phyloP scores from a whole-genome alignment of 2,329 filamentous ascomycete species.

The Aspergillus unguis region DNA sequence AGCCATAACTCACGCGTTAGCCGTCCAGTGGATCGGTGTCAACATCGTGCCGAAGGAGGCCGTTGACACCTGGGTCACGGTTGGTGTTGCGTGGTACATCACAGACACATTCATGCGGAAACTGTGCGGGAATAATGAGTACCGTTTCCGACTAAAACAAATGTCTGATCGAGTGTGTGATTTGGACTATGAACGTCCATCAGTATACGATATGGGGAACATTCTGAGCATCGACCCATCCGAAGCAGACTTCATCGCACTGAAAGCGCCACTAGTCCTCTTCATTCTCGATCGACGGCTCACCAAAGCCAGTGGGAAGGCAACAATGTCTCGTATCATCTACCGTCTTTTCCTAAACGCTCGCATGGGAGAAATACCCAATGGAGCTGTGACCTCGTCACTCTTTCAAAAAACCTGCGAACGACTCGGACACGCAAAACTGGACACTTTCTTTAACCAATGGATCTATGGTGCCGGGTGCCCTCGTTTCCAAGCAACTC shows the following conservation, averaged over 20 bases:
- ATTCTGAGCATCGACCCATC: slow-evolving; percentile 75
- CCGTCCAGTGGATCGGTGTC: slow-evolving; percentile 91
- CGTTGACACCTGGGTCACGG: slow-evolving; percentile 80
- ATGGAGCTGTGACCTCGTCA: slow-evolving; percentile 68
- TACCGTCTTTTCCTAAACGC: slow-evolving; percentile 82
- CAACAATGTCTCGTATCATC: slow-evolving; percentile 79
- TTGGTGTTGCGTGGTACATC: slow-evolving; percentile 92
- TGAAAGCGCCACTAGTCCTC: slow-evolving; percentile 87
- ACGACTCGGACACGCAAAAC: slow-evolving; percentile 78
- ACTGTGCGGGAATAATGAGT: slow-evolving; percentile 91
- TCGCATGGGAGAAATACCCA: slow-evolving; percentile 72
- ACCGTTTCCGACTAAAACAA: slow-evolving; percentile 82
- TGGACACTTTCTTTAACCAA: slow-evolving; percentile 89
- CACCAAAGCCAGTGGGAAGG: slow-evolving; percentile 80
- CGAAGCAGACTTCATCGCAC: slow-evolving; percentile 83
- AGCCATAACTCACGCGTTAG: slow-evolving; percentile 75
- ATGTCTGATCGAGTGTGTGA: slow-evolving; percentile 79
- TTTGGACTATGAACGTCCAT: slow-evolving; percentile 76
- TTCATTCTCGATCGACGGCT: slow-evolving; percentile 92
- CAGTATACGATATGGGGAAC: slow-evolving; percentile 74
- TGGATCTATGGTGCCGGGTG: slow-evolving; percentile 90
- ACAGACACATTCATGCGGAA: slow-evolving; percentile 88
- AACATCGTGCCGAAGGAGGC: slow-evolving; percentile 81
- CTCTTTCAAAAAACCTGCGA: slow-evolving; percentile 82
- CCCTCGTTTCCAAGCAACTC: slow-evolving; percentile 78